Conservation (phyloP, 2,329 filamentous ascomycete genomes). For the Aspergillus ustus region DNA sequence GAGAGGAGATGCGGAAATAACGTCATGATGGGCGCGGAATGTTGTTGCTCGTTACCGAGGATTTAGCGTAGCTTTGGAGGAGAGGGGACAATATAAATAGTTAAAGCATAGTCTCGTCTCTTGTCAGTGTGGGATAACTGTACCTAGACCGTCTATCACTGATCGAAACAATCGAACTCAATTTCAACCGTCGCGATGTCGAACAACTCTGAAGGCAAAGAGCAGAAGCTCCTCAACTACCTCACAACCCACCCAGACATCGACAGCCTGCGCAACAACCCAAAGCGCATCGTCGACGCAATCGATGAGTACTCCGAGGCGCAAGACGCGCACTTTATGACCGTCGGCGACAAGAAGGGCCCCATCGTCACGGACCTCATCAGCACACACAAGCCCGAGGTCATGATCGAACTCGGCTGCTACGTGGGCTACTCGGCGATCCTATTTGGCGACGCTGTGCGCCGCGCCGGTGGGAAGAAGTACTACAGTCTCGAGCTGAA, state of each 20-base stretch:
- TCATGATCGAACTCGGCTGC: slow-evolving; percentile 78
- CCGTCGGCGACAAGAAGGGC: slow-evolving; percentile 76
- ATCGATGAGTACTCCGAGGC: slow-evolving; percentile 72
- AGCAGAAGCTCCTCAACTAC: not conserved
- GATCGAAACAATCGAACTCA: not conserved
- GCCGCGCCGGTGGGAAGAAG: slow-evolving; percentile 64
- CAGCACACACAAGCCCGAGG: slow-evolving; percentile 65
- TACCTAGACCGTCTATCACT: no score
- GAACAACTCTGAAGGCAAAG: not conserved
- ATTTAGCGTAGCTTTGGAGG: not conserved
- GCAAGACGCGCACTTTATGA: slow-evolving; percentile 71
- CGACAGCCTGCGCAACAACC: not conserved
- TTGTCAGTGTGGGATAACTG: not conserved
- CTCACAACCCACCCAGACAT: not conserved
- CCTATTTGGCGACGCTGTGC: slow-evolving; percentile 71
- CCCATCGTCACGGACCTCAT: slow-evolving; percentile 73
- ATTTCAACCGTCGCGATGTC: not conserved
- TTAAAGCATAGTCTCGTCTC: not conserved
- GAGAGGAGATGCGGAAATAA: not conserved
- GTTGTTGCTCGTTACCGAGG: no score
- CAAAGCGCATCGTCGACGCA: slow-evolving; percentile 51
- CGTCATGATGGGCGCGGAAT: not conserved
- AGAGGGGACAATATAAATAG: not conserved
- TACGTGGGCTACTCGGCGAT: slow-evolving; percentile 84
- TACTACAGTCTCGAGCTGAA: slow-evolving; percentile 77